These are phyloP conservation scores for Polyporus tsugae DNA, from an alignment of 1,284 basidiomycete genomes.

Conservation along the genomic window DNA sequence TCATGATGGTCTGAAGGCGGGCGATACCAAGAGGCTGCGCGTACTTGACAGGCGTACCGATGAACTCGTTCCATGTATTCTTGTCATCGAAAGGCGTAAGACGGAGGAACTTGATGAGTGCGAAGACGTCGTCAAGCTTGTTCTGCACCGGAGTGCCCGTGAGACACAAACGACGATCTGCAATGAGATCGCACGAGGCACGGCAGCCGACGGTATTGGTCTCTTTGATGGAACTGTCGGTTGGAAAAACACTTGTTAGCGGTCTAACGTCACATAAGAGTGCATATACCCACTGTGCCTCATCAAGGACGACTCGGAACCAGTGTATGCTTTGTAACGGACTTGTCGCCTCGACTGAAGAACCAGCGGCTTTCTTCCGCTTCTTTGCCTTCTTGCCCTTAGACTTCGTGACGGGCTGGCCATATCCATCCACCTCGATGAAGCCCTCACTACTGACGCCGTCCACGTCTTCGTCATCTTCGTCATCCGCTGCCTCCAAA, in stretches of 20 bases:
- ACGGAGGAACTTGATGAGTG: slow-evolving; percentile 95
- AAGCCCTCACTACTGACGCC: slow-evolving; percentile 70
- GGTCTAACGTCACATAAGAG: slow-evolving; percentile 6
- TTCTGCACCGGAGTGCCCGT: slow-evolving; percentile 99
- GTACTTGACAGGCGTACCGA: slow-evolving; percentile 91
- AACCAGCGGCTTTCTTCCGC: slow-evolving; percentile 62
- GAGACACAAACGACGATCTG: slow-evolving; percentile 92
- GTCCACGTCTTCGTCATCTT: slow-evolving; percentile 66
- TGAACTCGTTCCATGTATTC: slow-evolving; percentile 91
- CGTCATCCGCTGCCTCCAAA: slow-evolving; percentile 62
- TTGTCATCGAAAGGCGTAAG: slow-evolving; percentile 95
- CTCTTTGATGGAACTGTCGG: slow-evolving; percentile 93
- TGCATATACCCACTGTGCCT: slow-evolving; percentile 85
- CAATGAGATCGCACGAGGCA: slow-evolving; percentile 94
- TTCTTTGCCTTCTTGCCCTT: slow-evolving; percentile 76
- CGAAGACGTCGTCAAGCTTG: slow-evolving; percentile 97
- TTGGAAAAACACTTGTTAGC: slow-evolving; percentile 2
- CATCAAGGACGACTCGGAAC: slow-evolving; percentile 98
- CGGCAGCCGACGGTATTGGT: slow-evolving; percentile 92
- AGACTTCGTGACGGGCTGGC: slow-evolving; percentile 64
- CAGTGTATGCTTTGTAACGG: slow-evolving; percentile 96
- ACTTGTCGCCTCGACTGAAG: slow-evolving; percentile 71
- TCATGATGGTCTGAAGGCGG: slow-evolving; percentile 97
- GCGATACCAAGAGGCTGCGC: slow-evolving; percentile 92
- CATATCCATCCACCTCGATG: slow-evolving; percentile 73